Conservation (phyloP, 345 rosid genomes). For the Gossypium raimondii region DNA sequence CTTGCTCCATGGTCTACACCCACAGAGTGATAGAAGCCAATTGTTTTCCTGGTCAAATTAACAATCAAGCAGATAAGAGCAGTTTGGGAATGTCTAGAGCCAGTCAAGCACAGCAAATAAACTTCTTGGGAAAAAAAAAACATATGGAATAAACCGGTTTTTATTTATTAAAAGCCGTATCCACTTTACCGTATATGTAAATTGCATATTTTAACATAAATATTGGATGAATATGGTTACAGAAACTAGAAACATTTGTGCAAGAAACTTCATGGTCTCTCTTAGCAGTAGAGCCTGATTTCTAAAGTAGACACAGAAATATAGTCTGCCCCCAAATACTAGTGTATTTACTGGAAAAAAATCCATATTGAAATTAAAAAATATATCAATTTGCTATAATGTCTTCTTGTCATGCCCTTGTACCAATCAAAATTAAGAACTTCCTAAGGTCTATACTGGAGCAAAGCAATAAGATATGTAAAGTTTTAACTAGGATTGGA, state of each 20-base stretch:
- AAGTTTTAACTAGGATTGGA: not conserved
- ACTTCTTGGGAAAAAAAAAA: not conserved
- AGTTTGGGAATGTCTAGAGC: not conserved
- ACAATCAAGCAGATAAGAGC: not conserved
- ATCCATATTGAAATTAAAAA: not conserved
- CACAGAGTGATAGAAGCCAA: not conserved
- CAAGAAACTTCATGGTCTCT: not conserved
- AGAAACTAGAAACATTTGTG: not conserved
- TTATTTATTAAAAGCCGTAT: no score
- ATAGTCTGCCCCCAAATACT: not conserved
- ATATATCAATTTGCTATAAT: not conserved
- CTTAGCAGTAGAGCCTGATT: not conserved
- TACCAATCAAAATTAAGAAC: not conserved
- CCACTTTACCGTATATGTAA: not conserved
- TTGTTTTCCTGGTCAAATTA: not conserved
- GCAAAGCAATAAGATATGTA: not conserved
- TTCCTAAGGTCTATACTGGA: not conserved
- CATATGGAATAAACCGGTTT: not conserved
- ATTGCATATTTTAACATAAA: not conserved
- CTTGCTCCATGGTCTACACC: conserved; percentile 34
- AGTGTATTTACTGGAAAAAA: not conserved
- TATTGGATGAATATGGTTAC: not conserved
- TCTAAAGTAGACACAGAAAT: conserved; percentile 2
- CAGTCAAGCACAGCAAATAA: not conserved
- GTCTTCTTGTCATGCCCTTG: not conserved